Evolutionary conservation across 2,329 filamentous ascomycete genomes (phyloP).

Genomic region (Ascochyta viciae-villosae): DNA sequence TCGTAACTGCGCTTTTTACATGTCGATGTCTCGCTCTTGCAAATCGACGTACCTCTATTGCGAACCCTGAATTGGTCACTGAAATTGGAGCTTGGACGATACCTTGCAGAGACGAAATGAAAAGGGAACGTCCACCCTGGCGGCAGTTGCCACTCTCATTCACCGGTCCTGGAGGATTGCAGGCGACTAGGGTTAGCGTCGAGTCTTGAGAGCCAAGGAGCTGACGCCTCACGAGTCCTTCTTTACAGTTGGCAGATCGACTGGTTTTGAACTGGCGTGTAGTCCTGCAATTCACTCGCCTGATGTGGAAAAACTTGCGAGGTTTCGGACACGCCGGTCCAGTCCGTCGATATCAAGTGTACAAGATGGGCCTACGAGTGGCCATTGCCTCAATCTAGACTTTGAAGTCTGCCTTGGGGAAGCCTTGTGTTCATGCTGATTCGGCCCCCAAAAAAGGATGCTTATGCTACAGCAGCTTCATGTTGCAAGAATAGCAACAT

Average conservation of each 20-base stretch:
- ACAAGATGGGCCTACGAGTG: neutral
- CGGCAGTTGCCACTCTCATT: neutral
- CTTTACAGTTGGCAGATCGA: neutral
- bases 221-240: neutral
- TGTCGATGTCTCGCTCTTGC: neutral
- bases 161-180: slow-evolving; percentile 1
- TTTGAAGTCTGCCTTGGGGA: neutral
- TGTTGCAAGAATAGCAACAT: slow-evolving; percentile 1
- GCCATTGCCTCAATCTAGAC: neutral
- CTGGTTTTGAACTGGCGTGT: neutral
- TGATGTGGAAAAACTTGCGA: slow-evolving; percentile 2
- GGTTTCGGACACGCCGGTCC: neutral
- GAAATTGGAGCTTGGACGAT: neutral
- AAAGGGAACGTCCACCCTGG: neutral
- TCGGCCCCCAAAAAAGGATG: slow-evolving; percentile 1
- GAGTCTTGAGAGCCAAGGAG: neutral
- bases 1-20: neutral
- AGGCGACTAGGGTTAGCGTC: slow-evolving; percentile 1
- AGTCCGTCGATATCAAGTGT: neutral
- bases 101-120: neutral
- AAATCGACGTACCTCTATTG: neutral
- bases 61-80: neutral
- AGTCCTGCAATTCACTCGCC: neutral
- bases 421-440: neutral
- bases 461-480: slow-evolving; percentile 2